These are phyloP conservation scores for Penicillium sumatraense DNA, from an alignment of 2,329 filamentous ascomycete genomes.

Conservation along the genomic window DNA sequence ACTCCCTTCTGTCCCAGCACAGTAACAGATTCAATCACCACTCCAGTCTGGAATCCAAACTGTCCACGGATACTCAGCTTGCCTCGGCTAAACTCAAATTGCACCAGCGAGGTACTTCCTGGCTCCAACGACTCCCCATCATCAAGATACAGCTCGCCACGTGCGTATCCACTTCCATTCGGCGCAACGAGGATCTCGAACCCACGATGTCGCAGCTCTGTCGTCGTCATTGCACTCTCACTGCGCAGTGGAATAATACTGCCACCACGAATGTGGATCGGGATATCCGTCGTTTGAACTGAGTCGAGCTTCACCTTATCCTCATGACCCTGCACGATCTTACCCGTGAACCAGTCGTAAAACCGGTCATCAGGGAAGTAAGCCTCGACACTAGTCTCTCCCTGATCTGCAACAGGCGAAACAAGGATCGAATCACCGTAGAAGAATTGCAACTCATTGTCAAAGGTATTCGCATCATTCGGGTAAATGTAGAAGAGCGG, in stretches of 20 bases:
- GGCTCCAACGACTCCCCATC: conserved; percentile 73
- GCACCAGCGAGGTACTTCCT: conserved; percentile 57
- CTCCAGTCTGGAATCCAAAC: conserved; percentile 32
- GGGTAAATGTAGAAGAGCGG: conserved; percentile 77
- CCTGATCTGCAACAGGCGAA: conserved; percentile 59
- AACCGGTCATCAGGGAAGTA: conserved; percentile 64
- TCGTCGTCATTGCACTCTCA: conserved; percentile 63
- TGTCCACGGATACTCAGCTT: conserved; percentile 37
- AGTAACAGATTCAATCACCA: conserved; percentile 39
- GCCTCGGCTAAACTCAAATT: conserved; percentile 63
- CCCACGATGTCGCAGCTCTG: conserved; percentile 62
- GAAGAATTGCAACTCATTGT: conserved; percentile 62
- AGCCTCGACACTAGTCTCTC: conserved; percentile 56
- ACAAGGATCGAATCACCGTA: conserved; percentile 62
- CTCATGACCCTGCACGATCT: conserved; percentile 52
- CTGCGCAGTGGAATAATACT: conserved; percentile 62
- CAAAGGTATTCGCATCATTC: conserved; percentile 56
- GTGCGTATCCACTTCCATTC: conserved; percentile 64
- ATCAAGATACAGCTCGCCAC: conserved; percentile 74
- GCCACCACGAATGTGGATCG: conserved; percentile 66
- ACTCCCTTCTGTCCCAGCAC: conserved; percentile 31
- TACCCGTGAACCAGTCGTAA: conserved; percentile 64
- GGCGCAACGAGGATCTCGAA: conserved; percentile 76
- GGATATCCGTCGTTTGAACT: conserved; percentile 59
- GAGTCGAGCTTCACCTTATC: conserved; percentile 48